A percentile compares a stretch with the other conserved stretches of the same genome.
phyloP scores from a whole-genome alignment of 352 stramenopile species.

The Plasmopara muralis region DNA sequence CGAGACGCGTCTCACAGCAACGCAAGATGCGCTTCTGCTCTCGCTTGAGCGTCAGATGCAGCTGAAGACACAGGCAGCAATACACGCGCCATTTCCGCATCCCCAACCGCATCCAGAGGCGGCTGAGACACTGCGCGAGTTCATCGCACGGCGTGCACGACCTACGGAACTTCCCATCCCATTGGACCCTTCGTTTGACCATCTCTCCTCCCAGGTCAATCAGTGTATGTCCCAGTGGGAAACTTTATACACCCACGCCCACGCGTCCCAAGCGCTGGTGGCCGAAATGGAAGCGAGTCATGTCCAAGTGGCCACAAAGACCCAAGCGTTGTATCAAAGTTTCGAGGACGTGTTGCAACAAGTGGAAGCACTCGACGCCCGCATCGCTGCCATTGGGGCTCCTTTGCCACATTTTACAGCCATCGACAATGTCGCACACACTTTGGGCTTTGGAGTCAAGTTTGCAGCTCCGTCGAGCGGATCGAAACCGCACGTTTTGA shows the following conservation, averaged over 20 bases:
- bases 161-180: neutral
- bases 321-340: conserved; percentile 63
- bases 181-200: conserved; percentile 21
- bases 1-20: conserved; percentile 36
- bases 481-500: conserved; percentile 6
- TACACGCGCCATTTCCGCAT: conserved; percentile 33
- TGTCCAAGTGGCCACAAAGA: conserved; percentile 66
- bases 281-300: conserved; percentile 81
- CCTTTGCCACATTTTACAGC: conserved; percentile 71
- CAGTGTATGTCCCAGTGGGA: conserved; percentile 33
- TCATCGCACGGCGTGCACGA: conserved; percentile 20
- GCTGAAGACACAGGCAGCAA: conserved; percentile 41
- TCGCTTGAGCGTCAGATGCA: conserved; percentile 55
- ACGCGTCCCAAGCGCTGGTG: conserved; percentile 56
- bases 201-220: conserved; percentile 30
- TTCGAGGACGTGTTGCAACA: conserved; percentile 67
- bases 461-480: conserved; percentile 36
- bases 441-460: conserved; percentile 65
- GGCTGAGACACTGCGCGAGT: conserved; percentile 35
- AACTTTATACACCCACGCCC: conserved; percentile 42
- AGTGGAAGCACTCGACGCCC: conserved; percentile 51
- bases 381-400: conserved; percentile 51
- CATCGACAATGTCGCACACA: conserved; percentile 46
- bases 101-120: conserved; percentile 13
- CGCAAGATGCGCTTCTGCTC: conserved; percentile 47